Conservation (phyloP, 768 basidiomycete genomes). For the Tephrocybe sp. region DNA sequence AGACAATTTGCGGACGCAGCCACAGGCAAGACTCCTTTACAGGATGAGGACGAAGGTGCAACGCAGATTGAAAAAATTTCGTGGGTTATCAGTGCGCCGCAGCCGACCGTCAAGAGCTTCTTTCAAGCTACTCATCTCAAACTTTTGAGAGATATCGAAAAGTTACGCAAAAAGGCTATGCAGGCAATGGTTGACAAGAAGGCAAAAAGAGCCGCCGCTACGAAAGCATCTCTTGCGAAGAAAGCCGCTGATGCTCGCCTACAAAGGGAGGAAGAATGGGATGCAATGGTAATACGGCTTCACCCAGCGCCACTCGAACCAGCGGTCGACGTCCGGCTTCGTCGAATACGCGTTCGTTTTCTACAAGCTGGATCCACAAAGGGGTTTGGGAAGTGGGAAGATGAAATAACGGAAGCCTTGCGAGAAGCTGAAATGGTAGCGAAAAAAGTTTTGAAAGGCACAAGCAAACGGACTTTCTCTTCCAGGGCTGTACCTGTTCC, state of each 20-base stretch:
- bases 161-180: conserved; percentile 34
- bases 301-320: conserved; percentile 55
- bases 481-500: conserved; percentile 21
- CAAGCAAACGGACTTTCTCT: conserved; percentile 21
- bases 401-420: conserved; percentile 54
- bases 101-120: conserved; percentile 43
- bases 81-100: conserved; percentile 58
- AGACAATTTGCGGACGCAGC: conserved; percentile 45
- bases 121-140: conserved; percentile 41
- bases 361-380: conserved; percentile 54
- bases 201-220: conserved; percentile 39
- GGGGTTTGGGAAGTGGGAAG: conserved; percentile 61
- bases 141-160: conserved; percentile 42
- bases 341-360: conserved; percentile 55
- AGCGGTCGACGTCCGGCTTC: conserved; percentile 49
- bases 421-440: conserved; percentile 53
- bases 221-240: conserved; percentile 52
- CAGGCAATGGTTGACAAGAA: conserved; percentile 31
- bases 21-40: conserved; percentile 46
- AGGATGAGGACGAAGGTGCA: conserved; percentile 42
- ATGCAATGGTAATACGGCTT: conserved; percentile 49
- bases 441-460: conserved; percentile 41
- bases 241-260: conserved; percentile 65
- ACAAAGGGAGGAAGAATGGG: conserved; percentile 69
- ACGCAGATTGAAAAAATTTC: conserved; percentile 46